phyloP scores from a whole-genome alignment of 805 yeast species.

The Cyberlindnera xylosilytica region DNA sequence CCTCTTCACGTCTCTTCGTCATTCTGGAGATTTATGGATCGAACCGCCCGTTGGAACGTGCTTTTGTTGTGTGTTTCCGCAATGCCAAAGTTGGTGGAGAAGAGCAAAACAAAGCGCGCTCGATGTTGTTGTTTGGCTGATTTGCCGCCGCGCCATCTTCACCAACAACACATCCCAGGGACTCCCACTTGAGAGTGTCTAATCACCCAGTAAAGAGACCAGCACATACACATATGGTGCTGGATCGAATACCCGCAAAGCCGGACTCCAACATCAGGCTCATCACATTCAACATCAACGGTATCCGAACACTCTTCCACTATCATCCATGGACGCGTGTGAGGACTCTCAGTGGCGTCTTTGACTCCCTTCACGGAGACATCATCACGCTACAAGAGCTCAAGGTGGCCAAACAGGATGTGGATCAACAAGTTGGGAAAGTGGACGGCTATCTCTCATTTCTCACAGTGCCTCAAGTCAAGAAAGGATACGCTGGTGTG shows the following conservation, averaged over 20 bases:
- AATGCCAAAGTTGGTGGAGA: background rate
- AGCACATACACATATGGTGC: constrained; percentile 1
- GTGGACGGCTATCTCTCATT: constrained; percentile 60
- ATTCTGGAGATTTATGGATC: constrained; percentile 5
- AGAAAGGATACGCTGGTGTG: constrained; percentile 91
- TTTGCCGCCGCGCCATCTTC: no score
- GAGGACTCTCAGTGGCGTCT: constrained; percentile 36
- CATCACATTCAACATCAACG: constrained; percentile 81
- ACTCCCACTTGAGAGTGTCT: no score
- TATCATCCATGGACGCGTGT: constrained; percentile 79
- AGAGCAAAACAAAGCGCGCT: background rate
- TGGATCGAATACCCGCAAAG: constrained; percentile 12
- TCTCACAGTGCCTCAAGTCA: constrained; percentile 61
- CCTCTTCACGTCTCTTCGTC: constrained; percentile 19
- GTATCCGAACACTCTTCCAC: constrained; percentile 72
- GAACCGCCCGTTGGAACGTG: background rate
- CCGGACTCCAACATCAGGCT: constrained; percentile 36
- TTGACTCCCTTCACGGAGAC: constrained; percentile 61
- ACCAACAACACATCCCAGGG: no score
- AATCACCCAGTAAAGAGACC: no score
- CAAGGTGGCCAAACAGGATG: constrained; percentile 54
- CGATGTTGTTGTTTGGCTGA: no score
- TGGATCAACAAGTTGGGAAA: constrained; percentile 46
- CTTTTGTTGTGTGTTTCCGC: no score
- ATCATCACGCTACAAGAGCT: constrained; percentile 85